Percentiles rank a stretch among this genome's conserved stretches.
Evolutionary conservation across 352 stramenopile genomes (phyloP).

Genomic region (Aphanomyces euteiches): DNA sequence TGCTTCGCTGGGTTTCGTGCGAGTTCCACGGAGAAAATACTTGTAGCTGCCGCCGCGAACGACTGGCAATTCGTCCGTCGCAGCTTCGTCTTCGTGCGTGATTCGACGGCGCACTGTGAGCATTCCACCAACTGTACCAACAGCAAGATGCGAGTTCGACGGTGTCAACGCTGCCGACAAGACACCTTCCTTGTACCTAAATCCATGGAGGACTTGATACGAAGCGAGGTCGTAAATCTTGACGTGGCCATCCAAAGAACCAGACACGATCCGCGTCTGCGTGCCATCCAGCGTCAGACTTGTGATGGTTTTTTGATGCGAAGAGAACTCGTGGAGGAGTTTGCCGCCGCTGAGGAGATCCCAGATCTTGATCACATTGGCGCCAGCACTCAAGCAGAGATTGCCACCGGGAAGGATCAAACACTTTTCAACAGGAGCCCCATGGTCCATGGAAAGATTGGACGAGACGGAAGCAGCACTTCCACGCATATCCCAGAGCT

Average conservation of each 20-base stretch:
- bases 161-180: conserved; percentile 78
- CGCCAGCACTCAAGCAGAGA: conserved; percentile 77
- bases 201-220: conserved; percentile 86
- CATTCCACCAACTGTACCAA: conserved; percentile 67
- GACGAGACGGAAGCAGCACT: conserved; percentile 52
- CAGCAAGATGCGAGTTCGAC: conserved; percentile 79
- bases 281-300: conserved; percentile 84
- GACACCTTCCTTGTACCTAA: conserved; percentile 84
- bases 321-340: conserved; percentile 86
- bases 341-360: conserved; percentile 85
- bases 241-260: conserved; percentile 88
- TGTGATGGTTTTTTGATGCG: conserved; percentile 94
- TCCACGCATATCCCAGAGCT: conserved; percentile 86
- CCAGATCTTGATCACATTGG: conserved; percentile 91
- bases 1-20: conserved; percentile 60
- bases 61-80: conserved; percentile 6
- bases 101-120: conserved; percentile 79
- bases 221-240: conserved; percentile 93
- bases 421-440: conserved; percentile 83
- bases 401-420: conserved; percentile 82
- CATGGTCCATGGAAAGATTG: conserved; percentile 72
- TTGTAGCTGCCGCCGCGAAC: conserved; percentile 77
- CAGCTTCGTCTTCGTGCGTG: conserved; percentile 49
- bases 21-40: conserved; percentile 87
- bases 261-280: conserved; percentile 82